Percentiles rank a stretch among this genome's conserved stretches.
phyloP scores from a whole-genome alignment of 2,329 filamentous ascomycete genomes.

The Xylogone sp. region DNA sequence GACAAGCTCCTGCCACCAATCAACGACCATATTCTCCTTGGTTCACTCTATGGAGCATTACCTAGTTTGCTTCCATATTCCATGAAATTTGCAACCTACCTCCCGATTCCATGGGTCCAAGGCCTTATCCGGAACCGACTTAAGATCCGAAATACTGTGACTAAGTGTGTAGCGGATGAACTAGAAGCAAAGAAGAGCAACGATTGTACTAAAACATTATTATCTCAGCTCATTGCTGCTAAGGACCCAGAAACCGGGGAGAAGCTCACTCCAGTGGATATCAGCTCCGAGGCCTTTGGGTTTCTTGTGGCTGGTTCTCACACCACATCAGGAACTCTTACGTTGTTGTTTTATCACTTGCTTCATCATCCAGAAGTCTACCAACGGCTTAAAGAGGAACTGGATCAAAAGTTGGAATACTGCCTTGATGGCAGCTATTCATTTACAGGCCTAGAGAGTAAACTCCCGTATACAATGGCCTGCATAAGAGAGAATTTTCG shows the following conservation, averaged over 20 bases:
- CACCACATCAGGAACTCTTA: not conserved
- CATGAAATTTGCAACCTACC: not conserved
- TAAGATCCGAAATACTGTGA: not conserved
- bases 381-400: not conserved
- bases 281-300: constrained; percentile 3
- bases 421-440: not conserved
- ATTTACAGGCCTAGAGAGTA: not conserved
- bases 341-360: constrained; percentile 3
- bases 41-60: not conserved
- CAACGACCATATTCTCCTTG: constrained; percentile 1
- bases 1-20: not conserved
- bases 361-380: not conserved
- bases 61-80: not conserved
- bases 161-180: not conserved
- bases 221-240: not conserved
- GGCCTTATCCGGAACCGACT: not conserved
- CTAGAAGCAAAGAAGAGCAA: too few species aligned
- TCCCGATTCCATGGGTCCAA: not conserved
- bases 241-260: constrained; percentile 2
- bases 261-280: not conserved
- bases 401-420: not conserved
- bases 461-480: constrained; percentile 46
- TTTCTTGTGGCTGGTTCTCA: constrained; percentile 1
- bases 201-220: not conserved
- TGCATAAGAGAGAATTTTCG: constrained; percentile 48